Evolutionary conservation across 768 basidiomycete genomes (phyloP), one percentile per base, ranked within the genome.

Genomic region (Hysterangium stoloniferum): DNA sequence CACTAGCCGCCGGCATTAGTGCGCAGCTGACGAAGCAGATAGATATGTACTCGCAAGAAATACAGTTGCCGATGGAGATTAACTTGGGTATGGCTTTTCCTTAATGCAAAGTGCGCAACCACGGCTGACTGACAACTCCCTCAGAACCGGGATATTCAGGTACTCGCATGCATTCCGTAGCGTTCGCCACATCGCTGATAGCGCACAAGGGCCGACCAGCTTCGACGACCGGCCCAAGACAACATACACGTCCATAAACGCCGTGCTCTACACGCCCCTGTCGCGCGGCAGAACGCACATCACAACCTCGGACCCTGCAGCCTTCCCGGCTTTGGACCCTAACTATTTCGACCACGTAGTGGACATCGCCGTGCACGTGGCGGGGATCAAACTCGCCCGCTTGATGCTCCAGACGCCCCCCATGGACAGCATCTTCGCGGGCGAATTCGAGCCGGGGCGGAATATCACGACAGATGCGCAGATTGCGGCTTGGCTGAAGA

Each of bases 321-420:
- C 56, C 7, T 33, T 57, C 31, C 70, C 73, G 0, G 45, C 55
- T 6, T 70, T 74, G 56, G 66, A 74, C 55, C 69, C 71, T 1
- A 65, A 68, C 48, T 73, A 73, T 52, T 45, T 41, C 41, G 44
- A 17, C 8, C 20, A 44, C 25, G 37, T 35, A 20, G n/a, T 49
- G 13, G 33, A 54, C 35, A 29, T 49, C 34, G 53, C 49, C 3
- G 49, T 49, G 4, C 53, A 54, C 19, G 43, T 51, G 28, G 49
- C n/a, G 13, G 48, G 53, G 3, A 34, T 54, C 13, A 20, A 49
- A 22, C 37, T 54, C 11, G 52, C 55, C 11, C 48, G 47, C 15
- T 25, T 22, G 33, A 59, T 56, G 46, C 62, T 67, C 37, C 40
- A 61, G 33, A 54, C 53, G 15, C 53, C 65, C 40, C 57, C 65